Evolutionary conservation across 345 rosid species (phyloP).

Genomic region (Bretschneidera sinensis): DNA sequence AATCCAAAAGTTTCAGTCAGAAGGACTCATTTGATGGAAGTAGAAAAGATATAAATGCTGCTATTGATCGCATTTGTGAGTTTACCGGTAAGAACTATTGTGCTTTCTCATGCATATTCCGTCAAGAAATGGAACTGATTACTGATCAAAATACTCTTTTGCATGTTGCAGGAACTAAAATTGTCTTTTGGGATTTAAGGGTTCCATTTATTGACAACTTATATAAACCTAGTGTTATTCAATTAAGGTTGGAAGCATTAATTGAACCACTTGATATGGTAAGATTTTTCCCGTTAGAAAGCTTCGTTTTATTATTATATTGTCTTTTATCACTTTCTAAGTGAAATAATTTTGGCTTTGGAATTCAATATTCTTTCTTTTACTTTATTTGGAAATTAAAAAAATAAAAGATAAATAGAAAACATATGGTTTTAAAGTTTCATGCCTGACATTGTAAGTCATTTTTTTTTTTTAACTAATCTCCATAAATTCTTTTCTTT

Average conservation of each 20-base stretch:
- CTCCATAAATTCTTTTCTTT: too few species aligned
- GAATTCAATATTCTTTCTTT: not conserved
- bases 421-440: too few species aligned
- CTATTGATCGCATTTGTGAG: constrained; percentile 81
- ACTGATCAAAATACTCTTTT: constrained; percentile 17
- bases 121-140: constrained; percentile 7
- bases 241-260: constrained; percentile 71
- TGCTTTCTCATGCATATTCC: constrained; percentile 3
- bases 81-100: constrained; percentile 56
- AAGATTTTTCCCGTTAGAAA: constrained; percentile 24
- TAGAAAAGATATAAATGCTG: constrained; percentile 82
- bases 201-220: constrained; percentile 78
- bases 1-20: constrained; percentile 57
- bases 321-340: not conserved
- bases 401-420: too few species aligned
- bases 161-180: constrained; percentile 72
- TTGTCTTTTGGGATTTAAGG: constrained; percentile 85
- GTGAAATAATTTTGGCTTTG: too few species aligned
- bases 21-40: constrained; percentile 86
- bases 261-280: constrained; percentile 81
- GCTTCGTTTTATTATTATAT: not conserved
- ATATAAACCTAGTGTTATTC: constrained; percentile 74
- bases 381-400: not conserved
- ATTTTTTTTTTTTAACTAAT: too few species aligned
- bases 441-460: not conserved